These are phyloP conservation scores for Fusarium sp. DNA, from an alignment of 2,329 filamentous ascomycete species.

Conservation along the genomic window DNA sequence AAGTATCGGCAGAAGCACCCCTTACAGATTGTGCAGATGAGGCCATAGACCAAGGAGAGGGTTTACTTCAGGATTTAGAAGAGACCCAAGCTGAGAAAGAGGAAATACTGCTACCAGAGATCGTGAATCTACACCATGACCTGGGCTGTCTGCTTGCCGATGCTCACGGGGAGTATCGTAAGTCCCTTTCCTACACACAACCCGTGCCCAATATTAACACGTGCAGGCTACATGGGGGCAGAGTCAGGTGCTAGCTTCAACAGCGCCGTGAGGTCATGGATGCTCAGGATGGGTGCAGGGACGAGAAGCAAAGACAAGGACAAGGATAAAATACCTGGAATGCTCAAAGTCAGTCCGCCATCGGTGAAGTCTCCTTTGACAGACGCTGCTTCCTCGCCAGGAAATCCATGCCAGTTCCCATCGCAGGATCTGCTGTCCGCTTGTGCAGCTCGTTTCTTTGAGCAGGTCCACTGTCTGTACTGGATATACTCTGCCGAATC, in stretches of 20 bases:
- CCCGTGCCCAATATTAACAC: accelerated
- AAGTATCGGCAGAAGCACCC: not conserved
- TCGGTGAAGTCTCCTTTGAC: not conserved
- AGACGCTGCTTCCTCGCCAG: accelerated
- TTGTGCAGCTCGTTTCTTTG: not conserved
- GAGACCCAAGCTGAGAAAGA: not conserved
- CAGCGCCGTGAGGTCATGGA: not conserved
- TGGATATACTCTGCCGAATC: not conserved
- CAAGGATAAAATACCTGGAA: not conserved
- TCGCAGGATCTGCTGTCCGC: accelerated
- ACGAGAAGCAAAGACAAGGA: not conserved
- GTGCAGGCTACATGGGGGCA: not conserved
- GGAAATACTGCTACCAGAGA: not conserved
- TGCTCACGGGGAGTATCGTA: not conserved
- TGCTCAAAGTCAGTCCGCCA: not conserved
- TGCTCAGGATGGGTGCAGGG: not conserved
- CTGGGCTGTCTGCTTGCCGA: not conserved
- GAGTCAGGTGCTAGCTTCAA: not conserved
- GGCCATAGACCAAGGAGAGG: accelerated
- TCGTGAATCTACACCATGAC: not conserved
- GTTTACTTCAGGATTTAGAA: accelerated
- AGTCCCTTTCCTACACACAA: accelerated
- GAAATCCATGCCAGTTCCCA: not conserved
- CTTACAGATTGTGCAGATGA: not conserved
- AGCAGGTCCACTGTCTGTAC: not conserved